Evolutionary conservation across 129 eudicot genomes (phyloP).

Genomic region (Silybum marianum): DNA sequence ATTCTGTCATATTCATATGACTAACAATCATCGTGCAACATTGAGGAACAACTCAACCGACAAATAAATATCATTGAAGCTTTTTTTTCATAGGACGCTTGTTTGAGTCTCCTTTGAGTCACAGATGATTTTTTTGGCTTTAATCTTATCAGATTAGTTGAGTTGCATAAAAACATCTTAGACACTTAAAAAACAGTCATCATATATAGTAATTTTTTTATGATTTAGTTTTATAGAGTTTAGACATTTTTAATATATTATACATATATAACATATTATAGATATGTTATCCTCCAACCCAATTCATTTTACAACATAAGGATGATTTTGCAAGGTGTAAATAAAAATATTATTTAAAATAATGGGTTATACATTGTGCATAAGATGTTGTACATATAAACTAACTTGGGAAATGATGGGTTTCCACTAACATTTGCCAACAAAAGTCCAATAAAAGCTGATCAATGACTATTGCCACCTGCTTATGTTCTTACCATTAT

Average conservation of each 20-base stretch:
- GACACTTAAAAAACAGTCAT: too few relatives aligned
- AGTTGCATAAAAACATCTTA: too few relatives aligned
- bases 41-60: background rate
- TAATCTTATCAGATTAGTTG: too few relatives aligned
- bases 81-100: too few relatives aligned
- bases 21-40: background rate
- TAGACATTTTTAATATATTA: too few relatives aligned
- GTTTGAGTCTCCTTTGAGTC: too few relatives aligned
- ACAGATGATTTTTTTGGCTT: too few relatives aligned
- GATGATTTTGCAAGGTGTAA: background rate
- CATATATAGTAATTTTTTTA: too few relatives aligned
- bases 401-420: background rate
- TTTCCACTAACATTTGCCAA: background rate
- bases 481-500: background rate
- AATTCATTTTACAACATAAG: background rate
- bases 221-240: too few relatives aligned
- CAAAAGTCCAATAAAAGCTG: background rate
- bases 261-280: background rate
- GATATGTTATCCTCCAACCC: background rate
- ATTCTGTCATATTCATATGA: too few relatives aligned
- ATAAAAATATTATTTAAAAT: background rate
- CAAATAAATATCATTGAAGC: background rate
- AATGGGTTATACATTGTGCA: background rate
- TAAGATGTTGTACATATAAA: background rate
- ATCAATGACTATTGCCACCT: background rate